These are phyloP conservation scores for Candida labiduridarum DNA, from an alignment of 1,139 yeast species.

Conservation along the genomic window DNA sequence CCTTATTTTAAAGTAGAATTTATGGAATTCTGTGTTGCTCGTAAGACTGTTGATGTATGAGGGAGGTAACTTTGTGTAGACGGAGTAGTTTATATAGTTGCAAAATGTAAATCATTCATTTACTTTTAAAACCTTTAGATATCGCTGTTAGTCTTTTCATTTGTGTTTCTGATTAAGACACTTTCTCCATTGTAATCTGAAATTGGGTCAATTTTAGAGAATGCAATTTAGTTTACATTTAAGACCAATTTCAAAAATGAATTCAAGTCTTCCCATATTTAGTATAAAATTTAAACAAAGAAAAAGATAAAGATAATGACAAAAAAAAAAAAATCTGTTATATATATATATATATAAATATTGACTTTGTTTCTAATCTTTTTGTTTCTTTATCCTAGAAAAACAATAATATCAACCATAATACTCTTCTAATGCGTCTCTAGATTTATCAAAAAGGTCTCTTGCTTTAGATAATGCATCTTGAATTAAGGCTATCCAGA, in stretches of 20 bases:
- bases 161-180: no score
- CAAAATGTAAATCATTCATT: no score
- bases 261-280: not conserved
- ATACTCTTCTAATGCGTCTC: slow-evolving; percentile 57
- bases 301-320: not conserved
- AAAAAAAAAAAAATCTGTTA: not conserved
- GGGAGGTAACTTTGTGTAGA: no score
- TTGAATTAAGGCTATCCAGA: slow-evolving; percentile 51
- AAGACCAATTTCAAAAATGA: not conserved
- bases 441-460: slow-evolving; percentile 58
- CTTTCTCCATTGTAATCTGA: not conserved
- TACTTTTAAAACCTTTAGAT: no score
- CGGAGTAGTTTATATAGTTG: no score
- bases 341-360: not conserved
- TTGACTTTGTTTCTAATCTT: not conserved
- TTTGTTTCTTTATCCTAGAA: no score
- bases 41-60: slow-evolving; percentile 7
- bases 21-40: slow-evolving; percentile 48
- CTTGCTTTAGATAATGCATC: slow-evolving; percentile 63
- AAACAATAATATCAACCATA: slow-evolving; percentile 34
- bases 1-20: slow-evolving; percentile 46
- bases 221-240: no score
- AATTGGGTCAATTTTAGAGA: not conserved
- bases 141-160: no score
- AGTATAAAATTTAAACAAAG: not conserved